Percentiles rank a stretch among this genome's conserved stretches.
Evolutionary conservation across 768 basidiomycete genomes (phyloP).

Genomic region (Candolleomyces aberdarensis): DNA sequence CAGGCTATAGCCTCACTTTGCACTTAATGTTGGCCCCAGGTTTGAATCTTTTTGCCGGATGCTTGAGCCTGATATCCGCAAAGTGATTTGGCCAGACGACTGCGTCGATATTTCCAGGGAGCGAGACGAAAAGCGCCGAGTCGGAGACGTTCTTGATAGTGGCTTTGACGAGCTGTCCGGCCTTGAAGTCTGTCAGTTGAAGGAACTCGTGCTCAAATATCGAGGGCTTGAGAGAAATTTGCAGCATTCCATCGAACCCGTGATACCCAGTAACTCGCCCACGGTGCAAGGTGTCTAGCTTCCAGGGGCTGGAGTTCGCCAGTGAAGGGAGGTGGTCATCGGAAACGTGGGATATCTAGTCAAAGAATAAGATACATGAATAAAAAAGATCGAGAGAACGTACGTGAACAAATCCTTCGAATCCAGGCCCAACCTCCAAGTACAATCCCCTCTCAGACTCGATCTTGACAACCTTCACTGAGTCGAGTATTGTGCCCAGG

Average conservation of each 20-base stretch:
- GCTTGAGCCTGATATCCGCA: constrained; percentile 91
- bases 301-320: constrained; percentile 78
- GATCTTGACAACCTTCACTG: constrained; percentile 68
- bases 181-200: constrained; percentile 74
- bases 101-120: constrained; percentile 87
- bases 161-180: constrained; percentile 85
- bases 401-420: constrained; percentile 88
- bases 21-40: constrained; percentile 80
- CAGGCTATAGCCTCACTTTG: constrained; percentile 48
- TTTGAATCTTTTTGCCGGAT: constrained; percentile 90
- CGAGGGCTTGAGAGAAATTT: constrained; percentile 81
- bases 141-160: constrained; percentile 84
- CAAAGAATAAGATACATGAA: constrained; percentile 7
- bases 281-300: constrained; percentile 70
- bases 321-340: constrained; percentile 89
- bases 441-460: constrained; percentile 83
- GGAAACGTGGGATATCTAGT: constrained; percentile 90
- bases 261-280: constrained; percentile 88
- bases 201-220: constrained; percentile 85
- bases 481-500: constrained; percentile 68
- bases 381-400: constrained; percentile 24
- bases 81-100: constrained; percentile 94
- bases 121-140: constrained; percentile 76
- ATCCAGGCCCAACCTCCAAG: constrained; percentile 57
- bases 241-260: constrained; percentile 81